These are phyloP conservation scores for Coemansia sp. DNA, from an alignment of 192 early-diverging fungal species.

Conservation along the genomic window DNA sequence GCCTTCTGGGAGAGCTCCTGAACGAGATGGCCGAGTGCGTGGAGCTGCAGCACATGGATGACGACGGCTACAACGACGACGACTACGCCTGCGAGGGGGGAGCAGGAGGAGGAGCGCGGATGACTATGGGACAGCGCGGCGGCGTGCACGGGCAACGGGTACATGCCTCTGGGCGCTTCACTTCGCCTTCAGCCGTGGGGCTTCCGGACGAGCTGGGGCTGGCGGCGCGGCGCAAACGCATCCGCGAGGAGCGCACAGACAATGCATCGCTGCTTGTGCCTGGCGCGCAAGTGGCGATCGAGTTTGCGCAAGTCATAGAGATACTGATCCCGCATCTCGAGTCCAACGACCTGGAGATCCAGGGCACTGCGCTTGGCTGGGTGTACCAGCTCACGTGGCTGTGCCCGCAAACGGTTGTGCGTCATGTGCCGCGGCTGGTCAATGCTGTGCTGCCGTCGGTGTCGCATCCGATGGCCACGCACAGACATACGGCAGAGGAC, in stretches of 20 bases:
- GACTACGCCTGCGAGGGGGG: no score
- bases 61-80: slow-evolving; percentile 5
- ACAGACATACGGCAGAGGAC: slow-evolving; percentile 76
- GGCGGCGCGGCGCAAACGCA: slow-evolving; percentile 45
- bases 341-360: slow-evolving; percentile 81
- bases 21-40: slow-evolving; percentile 74
- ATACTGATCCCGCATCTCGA: slow-evolving; percentile 84
- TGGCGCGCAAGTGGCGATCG: slow-evolving; percentile 49
- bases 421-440: slow-evolving; percentile 79
- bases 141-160: not conserved
- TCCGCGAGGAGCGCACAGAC: slow-evolving; percentile 31
- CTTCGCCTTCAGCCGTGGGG: not conserved
- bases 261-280: slow-evolving; percentile 14
- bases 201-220: slow-evolving; percentile 40
- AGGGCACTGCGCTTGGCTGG: slow-evolving; percentile 91
- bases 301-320: slow-evolving; percentile 81
- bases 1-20: slow-evolving; percentile 86
- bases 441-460: slow-evolving; percentile 84
- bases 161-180: not conserved
- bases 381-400: slow-evolving; percentile 86
- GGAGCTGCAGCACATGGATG: slow-evolving; percentile 30
- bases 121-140: not conserved
- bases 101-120: no score
- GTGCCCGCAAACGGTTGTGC: slow-evolving; percentile 81
- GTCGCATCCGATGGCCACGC: slow-evolving; percentile 71